Evolutionary conservation across 2,329 filamentous ascomycete species (phyloP), one percentile per base, ranked within the genome.

Genomic region (Xylariales sp.): DNA sequence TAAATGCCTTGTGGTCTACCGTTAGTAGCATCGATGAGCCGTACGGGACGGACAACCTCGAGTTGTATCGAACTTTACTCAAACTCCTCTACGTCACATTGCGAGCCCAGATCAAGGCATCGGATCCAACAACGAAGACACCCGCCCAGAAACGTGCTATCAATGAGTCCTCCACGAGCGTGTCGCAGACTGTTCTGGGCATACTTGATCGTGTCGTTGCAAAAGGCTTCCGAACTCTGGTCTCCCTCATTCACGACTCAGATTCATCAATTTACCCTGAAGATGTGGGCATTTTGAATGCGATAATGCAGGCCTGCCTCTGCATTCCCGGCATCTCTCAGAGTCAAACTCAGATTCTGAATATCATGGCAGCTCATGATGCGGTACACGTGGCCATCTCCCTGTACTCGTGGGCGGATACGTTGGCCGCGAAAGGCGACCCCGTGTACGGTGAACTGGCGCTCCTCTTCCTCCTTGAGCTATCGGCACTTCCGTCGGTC

Each of bases 401-500:
- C 23, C 74, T 98, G 5, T 97, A 91, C 62, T 95, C 89, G 0
- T 98, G 93, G 93, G 80, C 91, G 4, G 89, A 97, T 59, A 81
- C 83, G 48, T 73, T 97, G 17, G 77, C 84, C 1, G 74, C 84
- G 24, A 76, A 84, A 40, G 80, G 82, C 19, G 91, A 97, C 55
- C 91, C 93, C 0, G 71, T 97, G 20, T 97, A 96, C 59, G 93
- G 90, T 46, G 90, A 96, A 56, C 76, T 96, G n/a, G 87, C 86
- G 52, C 75, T 95, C 28, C 74, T 90, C 18, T 94, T 97, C 61
- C 73, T 98, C 12, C 78, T 95, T 16, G 87, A 95, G 49, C 74
- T 98, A 11, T 95, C 90, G 2, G 83, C 79, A 12, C 74, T 97
- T 12, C 85, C 86, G 0, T 64, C 78, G 14, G 74, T 97, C 36